Base-by-base conservation (phyloP, 2,329 filamentous ascomycete species). In the Penicillium sp. region DNA sequence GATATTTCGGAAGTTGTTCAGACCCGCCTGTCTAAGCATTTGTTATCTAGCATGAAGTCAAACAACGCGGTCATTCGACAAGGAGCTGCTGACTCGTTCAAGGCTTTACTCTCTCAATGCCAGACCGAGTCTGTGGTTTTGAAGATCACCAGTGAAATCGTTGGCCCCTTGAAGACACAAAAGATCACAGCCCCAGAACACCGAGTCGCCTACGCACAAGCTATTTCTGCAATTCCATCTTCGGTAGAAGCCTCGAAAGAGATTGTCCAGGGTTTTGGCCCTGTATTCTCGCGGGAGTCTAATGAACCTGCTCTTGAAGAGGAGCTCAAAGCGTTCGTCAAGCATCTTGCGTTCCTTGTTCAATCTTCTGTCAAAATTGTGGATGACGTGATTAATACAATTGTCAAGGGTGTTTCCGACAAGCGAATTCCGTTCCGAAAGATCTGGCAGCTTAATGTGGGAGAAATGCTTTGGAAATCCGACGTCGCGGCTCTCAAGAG, bases 1-100 rank as follows among this genome's bases (percentile, higher is more conserved):
- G 93, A 99, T 67, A 81, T 98, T 19, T 93, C 93, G 9, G 84
- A 86, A 37, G 77, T 90, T 5, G 80, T 98, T 19, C 82, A 84
- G 52, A 80, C 82, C 26, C 90, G 89, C 59, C 81, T 99, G 35
- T 75, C 96, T 37, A 98, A 96, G 73, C 91, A 92, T 6, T 79
- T 99, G 13, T 77, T 98, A n/a, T 87, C 91, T 41, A 96, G 92
- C 70, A 82, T 93, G 73, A 97, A 96, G 74, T 98, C 95, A 1
- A 93, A 90, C 68, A 98, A 96, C 72, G 79, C 85, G 14, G 75
- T 76, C 2, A 91, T 97, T 60, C 87, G 93, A 55, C 84, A 84
- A 60, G 92, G 91, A 24, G 90, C 90, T 9, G 77, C 93, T 22
- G 81, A 83, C 39, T 89, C 89, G 8, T 96, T 98, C 72, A 82